A percentile compares a stretch with the other conserved stretches of the same genome.
Evolutionary conservation across 2,329 filamentous ascomycete genomes (phyloP).

Genomic region (Aspergillus sp.): DNA sequence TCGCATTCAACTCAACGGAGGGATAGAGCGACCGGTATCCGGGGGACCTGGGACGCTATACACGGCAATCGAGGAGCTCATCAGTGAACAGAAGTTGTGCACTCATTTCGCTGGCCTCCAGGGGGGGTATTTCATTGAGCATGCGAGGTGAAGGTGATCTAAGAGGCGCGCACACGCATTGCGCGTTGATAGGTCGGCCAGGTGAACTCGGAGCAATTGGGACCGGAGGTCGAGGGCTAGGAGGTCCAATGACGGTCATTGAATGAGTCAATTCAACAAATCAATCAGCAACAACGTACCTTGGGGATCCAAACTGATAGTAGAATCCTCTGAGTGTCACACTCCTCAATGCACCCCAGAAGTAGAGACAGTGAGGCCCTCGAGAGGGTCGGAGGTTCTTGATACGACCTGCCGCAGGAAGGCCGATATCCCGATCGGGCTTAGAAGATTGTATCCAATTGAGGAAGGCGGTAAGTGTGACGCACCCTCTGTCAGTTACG

Average conservation of each 20-base stretch:
- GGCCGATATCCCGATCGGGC: constrained; percentile 3
- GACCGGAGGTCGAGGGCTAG: neutral
- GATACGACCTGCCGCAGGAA: neutral
- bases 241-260: neutral
- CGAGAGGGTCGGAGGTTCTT: neutral
- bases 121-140: constrained; percentile 3
- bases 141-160: constrained; percentile 3
- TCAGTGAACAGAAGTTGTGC: neutral
- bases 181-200: constrained; percentile 8
- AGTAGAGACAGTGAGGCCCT: neutral
- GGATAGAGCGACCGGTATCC: neutral
- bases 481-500: constrained; percentile 28
- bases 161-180: constrained; percentile 12
- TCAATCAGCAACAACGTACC: neutral
- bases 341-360: neutral
- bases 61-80: constrained; percentile 9
- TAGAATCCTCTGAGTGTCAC: neutral
- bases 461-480: constrained; percentile 22
- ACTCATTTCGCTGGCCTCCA: constrained; percentile 18
- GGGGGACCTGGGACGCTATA: constrained; percentile 9
- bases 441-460: neutral
- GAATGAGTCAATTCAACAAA: neutral
- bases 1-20: constrained; percentile 4
- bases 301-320: neutral
- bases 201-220: constrained; percentile 3